phyloP scores from a whole-genome alignment of 495 filamentous ascomycete genomes.

The Annulohypoxylon maeteangense region DNA sequence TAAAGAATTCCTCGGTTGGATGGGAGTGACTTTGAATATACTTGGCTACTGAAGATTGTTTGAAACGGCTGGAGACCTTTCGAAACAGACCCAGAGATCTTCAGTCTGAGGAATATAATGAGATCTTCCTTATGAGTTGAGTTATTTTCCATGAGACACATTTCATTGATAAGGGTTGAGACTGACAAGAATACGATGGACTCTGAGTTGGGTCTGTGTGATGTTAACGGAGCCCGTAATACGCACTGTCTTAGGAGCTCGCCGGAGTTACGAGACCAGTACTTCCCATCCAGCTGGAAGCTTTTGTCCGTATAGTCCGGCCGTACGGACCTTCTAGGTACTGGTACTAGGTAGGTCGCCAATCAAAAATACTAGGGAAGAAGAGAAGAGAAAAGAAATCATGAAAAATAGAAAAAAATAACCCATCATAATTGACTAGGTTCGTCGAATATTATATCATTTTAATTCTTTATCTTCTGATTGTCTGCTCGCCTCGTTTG shows the following conservation, averaged over 20 bases:
- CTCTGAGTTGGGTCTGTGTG: conserved; percentile 35
- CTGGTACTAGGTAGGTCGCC: too few species aligned
- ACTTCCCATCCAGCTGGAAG: conserved; percentile 14
- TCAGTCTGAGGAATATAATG: conserved; percentile 37
- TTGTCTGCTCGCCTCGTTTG: conserved; percentile 39
- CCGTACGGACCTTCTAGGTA: not conserved
- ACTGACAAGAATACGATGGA: conserved; percentile 29
- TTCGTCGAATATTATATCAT: conserved; percentile 25
- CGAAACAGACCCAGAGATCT: conserved; percentile 12
- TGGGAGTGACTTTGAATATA: conserved; percentile 36
- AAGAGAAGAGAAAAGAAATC: not conserved
- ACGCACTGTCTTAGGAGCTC: conserved; percentile 36
- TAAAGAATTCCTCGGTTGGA: conserved; percentile 32
- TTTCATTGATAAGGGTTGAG: conserved; percentile 33
- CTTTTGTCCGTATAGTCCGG: conserved; percentile 29
- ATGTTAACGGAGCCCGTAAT: conserved; percentile 35
- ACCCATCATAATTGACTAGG: not conserved
- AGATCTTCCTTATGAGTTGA: conserved; percentile 32
- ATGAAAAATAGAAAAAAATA: not conserved
- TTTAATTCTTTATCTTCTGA: conserved; percentile 31
- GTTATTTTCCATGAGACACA: conserved; percentile 41
- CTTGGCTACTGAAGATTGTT: conserved; percentile 11
- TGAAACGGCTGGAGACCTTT: conserved; percentile 29
- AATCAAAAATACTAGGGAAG: not conserved
- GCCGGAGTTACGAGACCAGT: conserved; percentile 34